Conservation (phyloP, 164 flowering plant genomes). For the Umbilicus rupestris region DNA sequence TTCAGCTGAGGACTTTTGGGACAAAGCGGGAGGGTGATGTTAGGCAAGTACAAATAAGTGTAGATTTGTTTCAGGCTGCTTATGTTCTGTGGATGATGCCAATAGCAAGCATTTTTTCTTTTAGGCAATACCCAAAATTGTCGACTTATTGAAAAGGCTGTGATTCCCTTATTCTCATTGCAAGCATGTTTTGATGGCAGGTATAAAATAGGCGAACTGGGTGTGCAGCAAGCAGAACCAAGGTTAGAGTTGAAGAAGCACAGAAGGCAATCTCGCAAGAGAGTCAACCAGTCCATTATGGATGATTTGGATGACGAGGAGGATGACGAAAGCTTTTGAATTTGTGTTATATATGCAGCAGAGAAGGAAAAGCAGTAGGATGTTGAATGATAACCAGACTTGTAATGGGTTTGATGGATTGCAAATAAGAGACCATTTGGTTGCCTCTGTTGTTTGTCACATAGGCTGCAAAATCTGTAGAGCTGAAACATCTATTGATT, state of each 20-base stretch:
- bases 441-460: too few relatives aligned
- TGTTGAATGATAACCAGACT: too few relatives aligned
- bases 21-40: slow-evolving; percentile 85
- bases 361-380: slow-evolving; percentile 25
- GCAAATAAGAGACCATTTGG: too few relatives aligned
- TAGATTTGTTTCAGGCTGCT: background rate
- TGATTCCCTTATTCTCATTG: background rate
- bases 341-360: slow-evolving; percentile 16
- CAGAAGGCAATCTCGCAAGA: slow-evolving; percentile 76
- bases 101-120: background rate
- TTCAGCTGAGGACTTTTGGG: slow-evolving; percentile 75
- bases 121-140: background rate
- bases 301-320: slow-evolving; percentile 55
- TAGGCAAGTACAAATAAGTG: slow-evolving; percentile 39
- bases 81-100: background rate
- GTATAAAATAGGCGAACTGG: slow-evolving; percentile 68
- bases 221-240: slow-evolving; percentile 74
- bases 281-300: slow-evolving; percentile 59
- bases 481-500: too few relatives aligned
- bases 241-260: slow-evolving; percentile 70
- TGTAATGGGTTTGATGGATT: too few relatives aligned
- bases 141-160: background rate
- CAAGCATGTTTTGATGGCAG: slow-evolving; percentile 26
- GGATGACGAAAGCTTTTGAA: slow-evolving; percentile 23
- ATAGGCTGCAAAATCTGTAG: too few relatives aligned